Conservation (phyloP, 2,329 filamentous ascomycete genomes). For the Colletotrichum orbiculare region DNA sequence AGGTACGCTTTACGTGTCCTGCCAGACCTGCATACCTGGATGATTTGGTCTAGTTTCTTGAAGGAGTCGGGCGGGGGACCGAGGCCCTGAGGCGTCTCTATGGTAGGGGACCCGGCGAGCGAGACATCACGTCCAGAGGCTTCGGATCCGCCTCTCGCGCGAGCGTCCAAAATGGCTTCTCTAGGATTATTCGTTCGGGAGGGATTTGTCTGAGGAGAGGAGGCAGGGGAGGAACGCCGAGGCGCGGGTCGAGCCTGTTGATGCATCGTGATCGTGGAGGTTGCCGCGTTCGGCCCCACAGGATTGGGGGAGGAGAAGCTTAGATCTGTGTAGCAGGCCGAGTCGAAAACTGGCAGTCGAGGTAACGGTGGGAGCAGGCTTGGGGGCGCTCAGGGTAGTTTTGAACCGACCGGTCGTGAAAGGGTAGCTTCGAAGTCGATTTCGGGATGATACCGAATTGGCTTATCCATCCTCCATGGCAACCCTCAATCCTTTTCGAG, state of each 20-base stretch:
- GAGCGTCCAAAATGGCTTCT: slow-evolving; percentile 63
- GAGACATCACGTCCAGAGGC: slow-evolving; percentile 51
- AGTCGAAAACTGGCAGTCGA: neutral
- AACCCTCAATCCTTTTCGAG: slow-evolving; percentile 13
- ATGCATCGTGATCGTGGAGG: slow-evolving; percentile 72
- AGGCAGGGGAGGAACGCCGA: slow-evolving; percentile 77
- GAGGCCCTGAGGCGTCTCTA: slow-evolving; percentile 53
- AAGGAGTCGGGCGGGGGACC: slow-evolving; percentile 73
- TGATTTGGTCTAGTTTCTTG: slow-evolving; percentile 90
- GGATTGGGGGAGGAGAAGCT: neutral
- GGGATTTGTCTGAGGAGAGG: slow-evolving; percentile 77
- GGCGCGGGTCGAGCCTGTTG: slow-evolving; percentile 85
- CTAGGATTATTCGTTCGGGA: slow-evolving; percentile 79
- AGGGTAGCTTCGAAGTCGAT: slow-evolving; percentile 27
- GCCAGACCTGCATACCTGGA: slow-evolving; percentile 71
- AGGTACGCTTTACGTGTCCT: neutral
- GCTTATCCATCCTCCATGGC: slow-evolving; percentile 38
- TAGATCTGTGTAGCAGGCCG: slow-evolving; percentile 2
- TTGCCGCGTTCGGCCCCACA: neutral
- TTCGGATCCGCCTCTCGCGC: slow-evolving; percentile 57
- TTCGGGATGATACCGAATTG: slow-evolving; percentile 30
- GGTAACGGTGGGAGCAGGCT: neutral
- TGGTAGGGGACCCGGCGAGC: slow-evolving; percentile 59
- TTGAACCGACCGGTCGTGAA: slow-evolving; percentile 4
- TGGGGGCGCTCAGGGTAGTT: slow-evolving; percentile 18